Evolutionary conservation across 2,329 filamentous ascomycete species (phyloP), one percentile per base, ranked within the genome.

Genomic region (Colletotrichum tanaceti): DNA sequence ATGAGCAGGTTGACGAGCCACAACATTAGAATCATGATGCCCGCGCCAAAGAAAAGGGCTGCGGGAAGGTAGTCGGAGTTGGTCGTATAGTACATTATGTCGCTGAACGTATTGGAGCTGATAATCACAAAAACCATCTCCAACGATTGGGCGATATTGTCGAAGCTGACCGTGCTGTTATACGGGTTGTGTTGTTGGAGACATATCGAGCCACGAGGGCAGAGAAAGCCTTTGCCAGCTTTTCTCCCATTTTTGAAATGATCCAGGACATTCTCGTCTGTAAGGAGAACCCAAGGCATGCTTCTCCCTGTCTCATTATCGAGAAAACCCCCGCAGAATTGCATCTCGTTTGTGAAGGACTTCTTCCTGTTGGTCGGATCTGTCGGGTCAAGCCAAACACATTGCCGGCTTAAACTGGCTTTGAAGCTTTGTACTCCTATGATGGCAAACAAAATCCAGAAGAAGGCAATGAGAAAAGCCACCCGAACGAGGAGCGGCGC

Each of bases 51-150:
- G 75, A 90, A 99, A 3, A 98, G 82, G 1, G 94, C 93, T 4
- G 94, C 90, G 18, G 93, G 87, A 7, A 97, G 86, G 74, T 97
- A 98, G 77, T 99, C 96, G 32, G 93, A 97, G 75, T 97, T 90
- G 61, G 92, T 94, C 5, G 95, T 94, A 74, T 93, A 92, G 79
- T 99, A 99, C 84, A 99, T 93, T 61, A 98, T 82, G 78, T 98
- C 93, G 1, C 93, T 92, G 79, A 97, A 99, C 0, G 96, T 99
- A 77, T 99, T 99, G 57, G 94, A 95, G 74, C 93, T 97, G 93
- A 99, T 99, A 76, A 99, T 91, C 59, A 99, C 93, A 76, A 99
- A 99, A 2, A 99, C 94, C 66, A 98, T 84, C 80, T 99, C 94
- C 60, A 98, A 82, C 0, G 94, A 98, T 72, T 98, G 90, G 38